These are phyloP conservation scores for Scenedesmus sp. DNA, from an alignment of 163 green algal species.

Conservation along the genomic window DNA sequence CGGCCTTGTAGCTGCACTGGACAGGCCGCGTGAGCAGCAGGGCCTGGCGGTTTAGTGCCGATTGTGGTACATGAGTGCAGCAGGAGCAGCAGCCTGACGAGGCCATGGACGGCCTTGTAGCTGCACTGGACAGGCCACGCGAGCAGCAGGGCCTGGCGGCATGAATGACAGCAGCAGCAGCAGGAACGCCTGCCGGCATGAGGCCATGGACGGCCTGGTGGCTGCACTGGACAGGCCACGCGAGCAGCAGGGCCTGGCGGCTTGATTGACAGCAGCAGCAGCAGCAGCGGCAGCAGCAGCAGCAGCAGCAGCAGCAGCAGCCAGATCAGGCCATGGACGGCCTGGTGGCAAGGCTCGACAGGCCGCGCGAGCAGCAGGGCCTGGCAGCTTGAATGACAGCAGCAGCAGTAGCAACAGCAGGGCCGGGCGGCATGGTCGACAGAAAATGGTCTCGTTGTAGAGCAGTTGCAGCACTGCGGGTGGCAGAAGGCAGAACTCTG, in stretches of 20 bases:
- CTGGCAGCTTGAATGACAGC: too few species aligned
- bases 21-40: constrained; percentile 23
- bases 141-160: neutral
- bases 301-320: neutral
- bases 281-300: neutral
- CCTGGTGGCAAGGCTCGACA: too few species aligned
- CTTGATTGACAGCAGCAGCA: neutral
- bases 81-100: neutral
- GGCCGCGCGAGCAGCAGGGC: too few species aligned
- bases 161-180: neutral
- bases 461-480: too few species aligned
- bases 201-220: too few species aligned
- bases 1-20: neutral
- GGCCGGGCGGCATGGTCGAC: too few species aligned
- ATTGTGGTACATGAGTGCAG: neutral
- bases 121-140: neutral
- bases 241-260: neutral
- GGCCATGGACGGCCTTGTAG: neutral
- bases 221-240: too few species aligned
- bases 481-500: too few species aligned
- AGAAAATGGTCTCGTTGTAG: too few species aligned
- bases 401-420: too few species aligned
- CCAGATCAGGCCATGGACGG: too few species aligned
- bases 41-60: neutral
- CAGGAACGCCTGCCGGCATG: too few species aligned